A percentile compares a stretch with the other conserved stretches of the same genome.
Evolutionary conservation across 768 basidiomycete species (phyloP).

Genomic region (Cystobasidium tubakii): DNA sequence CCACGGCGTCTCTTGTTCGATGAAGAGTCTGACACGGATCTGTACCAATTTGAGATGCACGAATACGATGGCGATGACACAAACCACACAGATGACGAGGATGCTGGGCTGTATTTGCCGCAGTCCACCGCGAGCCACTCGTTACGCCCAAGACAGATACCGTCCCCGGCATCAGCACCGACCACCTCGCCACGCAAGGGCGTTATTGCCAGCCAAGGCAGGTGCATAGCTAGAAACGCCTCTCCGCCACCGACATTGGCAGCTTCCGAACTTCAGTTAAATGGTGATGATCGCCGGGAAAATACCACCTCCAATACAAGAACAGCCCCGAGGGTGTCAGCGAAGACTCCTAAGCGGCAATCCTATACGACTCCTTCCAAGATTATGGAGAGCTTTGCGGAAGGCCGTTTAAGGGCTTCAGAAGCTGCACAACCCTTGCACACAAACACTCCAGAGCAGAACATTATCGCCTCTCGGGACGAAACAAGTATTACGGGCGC

Average conservation of each 20-base stretch:
- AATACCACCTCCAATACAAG: background rate
- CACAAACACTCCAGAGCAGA: no score
- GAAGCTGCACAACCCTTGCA: no score
- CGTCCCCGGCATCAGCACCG: background rate
- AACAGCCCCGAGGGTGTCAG: background rate
- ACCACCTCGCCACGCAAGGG: background rate
- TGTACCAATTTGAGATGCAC: background rate
- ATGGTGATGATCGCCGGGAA: no score
- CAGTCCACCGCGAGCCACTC: background rate
- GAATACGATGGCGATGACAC: constrained; percentile 1
- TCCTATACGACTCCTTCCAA: background rate
- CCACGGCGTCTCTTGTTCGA: background rate
- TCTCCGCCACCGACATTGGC: no score
- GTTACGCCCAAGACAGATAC: background rate
- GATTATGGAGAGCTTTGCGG: background rate
- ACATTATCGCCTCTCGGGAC: no score
- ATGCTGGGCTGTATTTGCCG: background rate
- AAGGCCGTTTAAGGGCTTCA: background rate
- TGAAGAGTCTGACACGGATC: background rate
- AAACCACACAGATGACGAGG: constrained; percentile 5
- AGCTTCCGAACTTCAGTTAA: no score
- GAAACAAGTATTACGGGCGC: no score
- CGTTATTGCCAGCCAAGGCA: no score
- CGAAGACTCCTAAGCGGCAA: background rate
- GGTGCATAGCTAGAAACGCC: no score